Percentiles rank a stretch among this genome's conserved stretches.
Conservation (phyloP, 2,329 filamentous ascomycete species). For the Calonectria montana region DNA sequence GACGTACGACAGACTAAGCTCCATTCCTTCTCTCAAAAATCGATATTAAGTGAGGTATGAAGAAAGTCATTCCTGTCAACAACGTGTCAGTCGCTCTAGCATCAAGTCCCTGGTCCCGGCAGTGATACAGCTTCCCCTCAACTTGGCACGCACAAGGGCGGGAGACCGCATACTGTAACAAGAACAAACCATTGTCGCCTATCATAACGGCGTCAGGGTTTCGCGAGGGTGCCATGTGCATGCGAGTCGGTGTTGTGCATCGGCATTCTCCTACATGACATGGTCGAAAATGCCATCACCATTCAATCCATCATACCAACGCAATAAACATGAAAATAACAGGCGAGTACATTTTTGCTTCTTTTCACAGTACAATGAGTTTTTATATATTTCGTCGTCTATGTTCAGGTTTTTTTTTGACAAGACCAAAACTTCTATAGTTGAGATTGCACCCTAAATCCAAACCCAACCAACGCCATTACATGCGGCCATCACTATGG, state of each 20-base stretch:
- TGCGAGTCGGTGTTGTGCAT: neutral
- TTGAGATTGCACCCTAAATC: constrained; percentile 39
- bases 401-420: constrained; percentile 37
- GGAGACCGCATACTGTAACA: neutral
- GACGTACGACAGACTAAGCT: neutral
- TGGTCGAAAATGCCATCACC: neutral
- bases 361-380: constrained; percentile 16
- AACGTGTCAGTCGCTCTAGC: neutral
- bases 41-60: neutral
- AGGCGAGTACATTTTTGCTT: neutral
- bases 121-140: constrained; percentile 18
- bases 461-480: constrained; percentile 40
- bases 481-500: constrained; percentile 36
- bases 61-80: neutral
- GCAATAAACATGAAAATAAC: neutral
- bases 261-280: neutral
- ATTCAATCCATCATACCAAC: neutral
- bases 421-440: constrained; percentile 44
- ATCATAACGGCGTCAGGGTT: neutral
- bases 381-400: constrained; percentile 23
- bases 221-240: neutral
- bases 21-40: neutral
- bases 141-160: neutral
- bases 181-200: neutral
- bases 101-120: neutral